These are phyloP conservation scores for Melaleuca quinquenervia DNA, from an alignment of 345 rosid genomes.

Conservation along the genomic window DNA sequence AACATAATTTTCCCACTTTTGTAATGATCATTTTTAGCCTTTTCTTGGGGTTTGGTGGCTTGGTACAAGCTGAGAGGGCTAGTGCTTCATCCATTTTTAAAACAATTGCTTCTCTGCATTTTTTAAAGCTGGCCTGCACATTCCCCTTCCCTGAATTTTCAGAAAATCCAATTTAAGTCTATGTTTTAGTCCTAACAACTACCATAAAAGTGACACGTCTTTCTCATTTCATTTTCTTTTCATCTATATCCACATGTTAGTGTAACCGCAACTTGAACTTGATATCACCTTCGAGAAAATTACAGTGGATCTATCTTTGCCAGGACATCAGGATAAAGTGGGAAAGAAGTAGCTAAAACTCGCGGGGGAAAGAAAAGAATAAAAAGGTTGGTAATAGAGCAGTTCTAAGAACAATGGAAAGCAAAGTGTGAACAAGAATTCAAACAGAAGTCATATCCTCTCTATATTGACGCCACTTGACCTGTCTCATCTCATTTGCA, in stretches of 20 bases:
- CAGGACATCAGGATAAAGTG: background rate
- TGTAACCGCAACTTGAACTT: background rate
- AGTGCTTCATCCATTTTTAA: background rate
- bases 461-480: background rate
- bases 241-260: background rate
- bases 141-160: background rate
- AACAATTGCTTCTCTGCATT: background rate
- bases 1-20: background rate
- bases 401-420: background rate
- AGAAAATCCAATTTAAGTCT: background rate
- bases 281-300: background rate
- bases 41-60: background rate
- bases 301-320: background rate
- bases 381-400: constrained; percentile 1
- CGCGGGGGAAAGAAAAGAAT: background rate
- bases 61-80: background rate
- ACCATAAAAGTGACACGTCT: background rate
- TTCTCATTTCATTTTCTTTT: background rate
- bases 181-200: background rate
- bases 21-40: background rate
- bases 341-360: background rate
- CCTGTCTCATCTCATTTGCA: background rate
- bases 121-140: background rate
- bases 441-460: constrained; percentile 30
- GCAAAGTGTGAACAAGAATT: constrained; percentile 25